Base-by-base conservation (phyloP, 2,329 filamentous ascomycete genomes). In the Trichoderma harzianum region DNA sequence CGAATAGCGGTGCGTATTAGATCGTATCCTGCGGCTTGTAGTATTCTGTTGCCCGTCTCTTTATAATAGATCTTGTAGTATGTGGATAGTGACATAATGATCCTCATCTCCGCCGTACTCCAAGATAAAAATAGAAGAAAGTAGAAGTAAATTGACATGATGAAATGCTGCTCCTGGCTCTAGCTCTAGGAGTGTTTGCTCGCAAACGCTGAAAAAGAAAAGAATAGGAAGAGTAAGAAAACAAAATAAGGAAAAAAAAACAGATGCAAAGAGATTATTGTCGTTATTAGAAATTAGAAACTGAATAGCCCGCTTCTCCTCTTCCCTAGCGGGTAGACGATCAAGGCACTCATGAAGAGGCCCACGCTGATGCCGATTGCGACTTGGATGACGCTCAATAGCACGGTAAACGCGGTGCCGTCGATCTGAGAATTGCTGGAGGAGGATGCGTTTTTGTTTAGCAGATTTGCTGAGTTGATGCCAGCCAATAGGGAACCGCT, bases 361-460 rank as follows among this genome's bases (percentile, higher is more conserved):
- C 88, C 88, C 3, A 90, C 88, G n/a, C 87, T 88, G 72, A 90
- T 88, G 43, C 88, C 87, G 70, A 90, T 89, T 7, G 88, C 86
- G 2, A 90, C 86, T 77, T 90, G 87, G 24, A 90, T 86, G 69
- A 90, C 88, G 72, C 85, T 87, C 51, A 87, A 83, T 32, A 88
- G 79, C 5, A 90, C 86, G 10, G 84, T 86, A 73, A 89, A 88
- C 0, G 85, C 82, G 3, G 85, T 84, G 69, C 79, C 82, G 72
- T 85, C 85, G 16, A 85, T 75, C 47, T 60, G 65, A 7, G 60
- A 55, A 11, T 63, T 74, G 3, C 76, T 77, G 3, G 76, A 74
- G 7, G 77, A 75, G 28, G 76, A 62, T 6, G 77, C 76, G 1
- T 82, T 83, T 47, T 79, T 78, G 75, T 85, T 85, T 58, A 90